Evolutionary conservation across 768 basidiomycete genomes (phyloP), one percentile per base, ranked within the genome.

Genomic region (Tulasnella sp.): DNA sequence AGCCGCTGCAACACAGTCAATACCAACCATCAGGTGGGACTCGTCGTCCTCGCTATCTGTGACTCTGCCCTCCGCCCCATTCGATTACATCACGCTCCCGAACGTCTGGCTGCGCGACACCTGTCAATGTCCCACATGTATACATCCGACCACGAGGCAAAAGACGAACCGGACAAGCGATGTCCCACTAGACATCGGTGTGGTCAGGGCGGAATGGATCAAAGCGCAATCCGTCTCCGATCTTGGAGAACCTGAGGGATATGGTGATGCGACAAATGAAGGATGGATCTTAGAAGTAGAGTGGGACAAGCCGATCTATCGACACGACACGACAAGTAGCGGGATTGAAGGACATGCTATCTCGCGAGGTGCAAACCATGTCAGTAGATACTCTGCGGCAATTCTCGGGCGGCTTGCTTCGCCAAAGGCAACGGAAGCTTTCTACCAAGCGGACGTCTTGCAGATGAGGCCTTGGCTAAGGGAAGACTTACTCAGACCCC

Each of bases 101-200:
- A 83, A 79, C 65, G 70, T 81, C 56, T 92, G 89, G 83, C 78
- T 98, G 9, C 82, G 92, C 22, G 92, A 97, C 66, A 79, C 86
- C 0, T 96, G 92, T 64, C 80, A 79, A 59, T 90, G 85, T 43
- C 71, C 80, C 0, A 65, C 72, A 1, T 92, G 86, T 63, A 69
- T 93, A 8, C 87, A 96, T 64, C 83, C 87, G 0, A 78, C 82
- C 2, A 91, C 85, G 0, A 73, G 70, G 2, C 93, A 97, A 70
- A 88, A 88, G 65, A 73, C 91, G 0, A 82, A 82, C 66, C 73
- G 78, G 51, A 80, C 85, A 1, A 82, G 83, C 0, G 86, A 88
- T 64, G 71, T 87, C 22, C 77, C 80, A 0, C 49, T 68, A 10
- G 73, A 80, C 49, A 72, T 82, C 48, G 43, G 25, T 8, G 21